Conservation (phyloP, 2,329 filamentous ascomycete species). For the Calonectria pseudoturangicola region DNA sequence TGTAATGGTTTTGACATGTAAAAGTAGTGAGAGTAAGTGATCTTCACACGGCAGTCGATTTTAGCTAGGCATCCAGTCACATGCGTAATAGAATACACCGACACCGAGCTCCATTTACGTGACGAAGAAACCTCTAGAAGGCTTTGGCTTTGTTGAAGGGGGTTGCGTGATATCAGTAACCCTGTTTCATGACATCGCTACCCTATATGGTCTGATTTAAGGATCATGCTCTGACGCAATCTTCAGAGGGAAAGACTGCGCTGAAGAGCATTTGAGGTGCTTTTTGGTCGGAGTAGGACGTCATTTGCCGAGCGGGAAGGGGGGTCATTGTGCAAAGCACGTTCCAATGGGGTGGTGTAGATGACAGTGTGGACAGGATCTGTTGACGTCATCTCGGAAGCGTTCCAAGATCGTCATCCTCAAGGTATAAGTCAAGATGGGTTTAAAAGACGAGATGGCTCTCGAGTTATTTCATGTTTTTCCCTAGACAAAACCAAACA, state of each 20-base stretch:
- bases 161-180: slow-evolving; percentile 23
- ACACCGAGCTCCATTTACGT: background rate
- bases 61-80: background rate
- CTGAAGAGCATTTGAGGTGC: slow-evolving; percentile 44
- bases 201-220: slow-evolving; percentile 39
- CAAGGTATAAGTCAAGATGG: slow-evolving; percentile 9
- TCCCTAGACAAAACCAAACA: background rate
- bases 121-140: slow-evolving; percentile 28
- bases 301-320: slow-evolving; percentile 47
- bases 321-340: slow-evolving; percentile 42
- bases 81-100: background rate
- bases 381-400: slow-evolving; percentile 53
- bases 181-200: slow-evolving; percentile 35
- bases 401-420: slow-evolving; percentile 31
- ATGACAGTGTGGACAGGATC: slow-evolving; percentile 32
- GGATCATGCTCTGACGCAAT: slow-evolving; percentile 34
- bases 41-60: background rate
- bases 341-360: slow-evolving; percentile 40
- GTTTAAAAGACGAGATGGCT: slow-evolving; percentile 25
- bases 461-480: background rate
- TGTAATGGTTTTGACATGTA: background rate
- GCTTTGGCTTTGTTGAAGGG: background rate
- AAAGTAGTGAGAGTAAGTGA: background rate
- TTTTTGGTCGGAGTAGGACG: slow-evolving; percentile 48
- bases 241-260: background rate